Percentiles rank a stretch among this genome's conserved stretches.
phyloP scores from a whole-genome alignment of 495 filamentous ascomycete species.

The Niebla homalea region DNA sequence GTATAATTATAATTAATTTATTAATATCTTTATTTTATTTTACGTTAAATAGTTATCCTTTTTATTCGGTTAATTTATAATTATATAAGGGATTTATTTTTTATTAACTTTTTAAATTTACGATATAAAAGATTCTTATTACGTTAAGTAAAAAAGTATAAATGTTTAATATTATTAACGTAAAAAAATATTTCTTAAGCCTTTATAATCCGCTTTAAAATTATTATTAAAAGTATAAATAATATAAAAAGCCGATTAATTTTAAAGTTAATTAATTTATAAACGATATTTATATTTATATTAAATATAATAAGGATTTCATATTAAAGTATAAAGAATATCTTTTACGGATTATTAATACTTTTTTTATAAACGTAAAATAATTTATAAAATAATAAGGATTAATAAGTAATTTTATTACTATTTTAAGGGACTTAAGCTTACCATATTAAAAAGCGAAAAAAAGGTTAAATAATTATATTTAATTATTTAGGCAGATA shows the following conservation, averaged over 20 bases:
- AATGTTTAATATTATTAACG: no score
- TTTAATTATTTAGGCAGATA: background rate
- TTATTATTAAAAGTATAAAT: background rate
- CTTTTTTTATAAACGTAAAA: no score
- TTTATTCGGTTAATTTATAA: no score
- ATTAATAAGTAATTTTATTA: no score
- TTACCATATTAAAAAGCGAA: background rate
- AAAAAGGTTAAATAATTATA: background rate
- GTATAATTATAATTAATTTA: background rate
- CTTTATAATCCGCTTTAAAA: background rate
- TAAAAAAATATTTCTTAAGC: background rate
- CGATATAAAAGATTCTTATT: no score
- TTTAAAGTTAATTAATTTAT: background rate
- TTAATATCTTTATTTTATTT: background rate
- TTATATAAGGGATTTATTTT: no score
- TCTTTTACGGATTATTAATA: background rate
- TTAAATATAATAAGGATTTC: background rate
- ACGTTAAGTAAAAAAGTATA: no score
- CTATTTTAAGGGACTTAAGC: no score
- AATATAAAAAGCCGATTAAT: background rate
- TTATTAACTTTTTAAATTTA: no score
- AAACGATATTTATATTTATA: background rate
- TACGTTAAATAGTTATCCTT: background rate
- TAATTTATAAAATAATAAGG: no score
- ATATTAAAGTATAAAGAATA: background rate